Conservation (phyloP, 805 yeast genomes). For the Wickerhamiella domercqiae region DNA sequence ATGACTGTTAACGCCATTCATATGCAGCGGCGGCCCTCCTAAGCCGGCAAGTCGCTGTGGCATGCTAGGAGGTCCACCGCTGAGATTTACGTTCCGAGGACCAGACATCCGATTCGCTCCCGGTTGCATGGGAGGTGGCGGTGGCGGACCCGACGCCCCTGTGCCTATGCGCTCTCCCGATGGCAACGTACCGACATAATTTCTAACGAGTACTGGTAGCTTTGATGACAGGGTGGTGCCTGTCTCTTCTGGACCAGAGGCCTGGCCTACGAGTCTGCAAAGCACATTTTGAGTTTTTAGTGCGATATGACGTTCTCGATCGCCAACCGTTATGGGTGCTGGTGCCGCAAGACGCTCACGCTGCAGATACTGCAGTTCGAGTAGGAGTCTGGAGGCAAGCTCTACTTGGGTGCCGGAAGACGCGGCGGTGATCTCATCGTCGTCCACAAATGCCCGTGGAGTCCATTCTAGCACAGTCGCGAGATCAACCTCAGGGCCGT, state of each 20-base stretch:
- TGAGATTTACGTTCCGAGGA: no score
- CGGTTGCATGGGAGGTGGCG: neutral
- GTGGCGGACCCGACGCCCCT: neutral
- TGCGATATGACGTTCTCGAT: conserved; percentile 23
- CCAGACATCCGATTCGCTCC: neutral
- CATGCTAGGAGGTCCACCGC: no score
- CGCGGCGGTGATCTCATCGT: conserved; percentile 38
- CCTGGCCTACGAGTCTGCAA: conserved; percentile 29
- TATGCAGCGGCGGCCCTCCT: no score
- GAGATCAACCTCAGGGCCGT: conserved; percentile 5
- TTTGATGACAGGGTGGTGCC: conserved; percentile 17
- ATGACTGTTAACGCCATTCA: no score
- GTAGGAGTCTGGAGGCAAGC: conserved; percentile 27
- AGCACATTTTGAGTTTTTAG: conserved; percentile 25
- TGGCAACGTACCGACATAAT: conserved; percentile 69
- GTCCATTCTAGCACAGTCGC: conserved; percentile 34
- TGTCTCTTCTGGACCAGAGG: conserved; percentile 7
- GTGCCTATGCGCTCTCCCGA: conserved; percentile 3
- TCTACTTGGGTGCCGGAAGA: conserved; percentile 30
- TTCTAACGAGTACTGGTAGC: conserved; percentile 57
- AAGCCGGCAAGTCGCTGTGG: no score
- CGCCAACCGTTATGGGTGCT: conserved; percentile 16
- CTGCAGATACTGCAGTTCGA: conserved; percentile 37
- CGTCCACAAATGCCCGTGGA: conserved; percentile 33
- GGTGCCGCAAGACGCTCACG: conserved; percentile 27